Conservation (phyloP, 164 flowering plant genomes). For the Pachysandra terminalis region DNA sequence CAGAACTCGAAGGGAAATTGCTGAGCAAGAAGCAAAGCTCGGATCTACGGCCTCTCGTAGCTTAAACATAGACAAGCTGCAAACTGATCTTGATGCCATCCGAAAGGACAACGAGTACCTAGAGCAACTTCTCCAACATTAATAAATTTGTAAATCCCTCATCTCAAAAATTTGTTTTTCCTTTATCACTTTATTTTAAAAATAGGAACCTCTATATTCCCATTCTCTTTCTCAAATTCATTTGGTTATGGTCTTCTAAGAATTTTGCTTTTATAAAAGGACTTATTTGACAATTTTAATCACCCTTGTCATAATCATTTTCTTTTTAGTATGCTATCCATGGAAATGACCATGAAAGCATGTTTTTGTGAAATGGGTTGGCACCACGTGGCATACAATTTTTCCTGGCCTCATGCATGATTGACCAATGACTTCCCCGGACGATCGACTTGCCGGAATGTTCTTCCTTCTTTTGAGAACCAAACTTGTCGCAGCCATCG, state of each 20-base stretch:
- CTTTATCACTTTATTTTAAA: background rate
- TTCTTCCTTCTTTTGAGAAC: background rate
- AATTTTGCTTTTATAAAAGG: no score
- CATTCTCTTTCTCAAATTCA: no score
- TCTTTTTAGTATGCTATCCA: no score
- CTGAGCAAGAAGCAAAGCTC: slow-evolving; percentile 70
- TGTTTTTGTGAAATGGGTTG: no score
- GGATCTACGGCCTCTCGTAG: slow-evolving; percentile 42
- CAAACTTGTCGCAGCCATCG: background rate
- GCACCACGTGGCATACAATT: no score
- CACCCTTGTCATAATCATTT: no score
- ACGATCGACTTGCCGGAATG: background rate
- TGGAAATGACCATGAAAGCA: no score
- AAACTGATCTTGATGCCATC: slow-evolving; percentile 68
- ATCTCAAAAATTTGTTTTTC: background rate
- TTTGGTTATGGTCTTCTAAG: no score
- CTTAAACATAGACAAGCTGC: slow-evolving; percentile 45
- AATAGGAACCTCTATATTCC: background rate
- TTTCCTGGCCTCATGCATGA: no score
- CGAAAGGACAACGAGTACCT: slow-evolving; percentile 57
- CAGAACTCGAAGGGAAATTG: slow-evolving; percentile 53
- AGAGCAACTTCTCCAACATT: slow-evolving; percentile 27
- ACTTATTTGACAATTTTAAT: no score
- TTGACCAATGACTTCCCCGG: no score
- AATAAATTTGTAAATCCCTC: background rate